Evolutionary conservation across 352 stramenopile genomes (phyloP), one percentile per base, ranked within the genome.

Genomic region (Phytophthora pluvialis): DNA sequence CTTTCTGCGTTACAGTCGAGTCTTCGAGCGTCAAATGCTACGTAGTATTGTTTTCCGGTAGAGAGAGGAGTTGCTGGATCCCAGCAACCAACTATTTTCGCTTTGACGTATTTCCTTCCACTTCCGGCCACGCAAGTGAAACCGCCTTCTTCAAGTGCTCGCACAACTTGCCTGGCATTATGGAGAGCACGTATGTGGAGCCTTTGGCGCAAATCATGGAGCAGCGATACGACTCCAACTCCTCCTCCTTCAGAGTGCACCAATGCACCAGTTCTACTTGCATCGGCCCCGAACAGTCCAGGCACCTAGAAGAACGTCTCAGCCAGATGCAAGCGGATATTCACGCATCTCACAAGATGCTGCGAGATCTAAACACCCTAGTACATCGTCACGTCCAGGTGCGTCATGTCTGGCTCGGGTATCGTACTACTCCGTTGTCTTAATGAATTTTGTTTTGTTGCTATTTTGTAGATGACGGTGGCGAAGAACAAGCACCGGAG

Each of bases 301-400:
- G 26, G 11, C 26, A 39, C 9, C 32, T 64, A 11, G 51, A 69
- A 47, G 52, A 47, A 11, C 52, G 45, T 3, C 36, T 64, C n/a
- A 31, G 64, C 15, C 36, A 53, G 28, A 35, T 67, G 50, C 60
- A 67, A 49, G 15, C 15, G 12, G 44, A 55, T 26, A 67, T 55
- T 11, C 42, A 31, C 0, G 31, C 43, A 9, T 51, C 60, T 10
- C 45, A 61, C 18, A 44, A 21, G 32, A 60, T 67, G 42, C 10
- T 67, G 15, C 28, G 52, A 31, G 51, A 67, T 1, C 36, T 70
- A 15, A 70, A 31, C 12, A 38, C 26, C 4, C n/a, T 45, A 11
- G 44, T 64, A 33, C 38, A 59, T 18, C 45, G 38, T 15, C 52
- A 69, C 12, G 4, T 59, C 7, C 38, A 57, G 48, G 47, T 61